Percentiles rank a stretch among this genome's conserved stretches.
Evolutionary conservation across 257 asterid species (phyloP).

Genomic region (Ajuga chamaepitys): DNA sequence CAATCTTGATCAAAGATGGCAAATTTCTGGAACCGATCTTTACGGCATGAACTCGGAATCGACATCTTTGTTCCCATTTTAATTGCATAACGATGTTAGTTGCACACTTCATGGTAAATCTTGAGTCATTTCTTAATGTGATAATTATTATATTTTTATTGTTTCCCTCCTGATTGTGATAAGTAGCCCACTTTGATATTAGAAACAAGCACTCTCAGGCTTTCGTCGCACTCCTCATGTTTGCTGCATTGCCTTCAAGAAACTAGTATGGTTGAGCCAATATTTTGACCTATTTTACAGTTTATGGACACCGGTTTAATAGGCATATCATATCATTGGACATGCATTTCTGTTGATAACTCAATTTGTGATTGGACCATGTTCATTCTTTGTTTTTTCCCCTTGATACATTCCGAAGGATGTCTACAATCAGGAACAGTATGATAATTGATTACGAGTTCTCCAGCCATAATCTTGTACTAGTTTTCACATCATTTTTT

Average conservation of each 20-base stretch:
- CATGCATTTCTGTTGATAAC: background rate
- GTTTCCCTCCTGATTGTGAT: background rate
- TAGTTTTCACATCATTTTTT: background rate
- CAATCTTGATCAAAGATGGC: constrained; percentile 18
- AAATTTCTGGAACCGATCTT: constrained; percentile 28
- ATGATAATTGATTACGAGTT: background rate
- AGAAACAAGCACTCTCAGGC: background rate
- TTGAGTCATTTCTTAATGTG: background rate
- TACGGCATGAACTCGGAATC: background rate
- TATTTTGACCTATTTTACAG: background rate
- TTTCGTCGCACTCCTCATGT: background rate
- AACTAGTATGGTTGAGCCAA: background rate
- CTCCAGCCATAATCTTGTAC: background rate
- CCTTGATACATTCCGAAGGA: background rate
- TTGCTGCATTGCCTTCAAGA: background rate
- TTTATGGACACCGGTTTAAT: background rate
- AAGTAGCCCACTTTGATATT: background rate
- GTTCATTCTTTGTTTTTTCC: background rate
- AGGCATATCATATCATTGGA: background rate
- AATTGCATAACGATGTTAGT: background rate
- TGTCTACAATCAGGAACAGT: background rate
- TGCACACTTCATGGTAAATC: background rate
- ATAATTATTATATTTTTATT: background rate
- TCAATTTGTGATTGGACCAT: background rate
- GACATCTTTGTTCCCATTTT: constrained; percentile 7